These are phyloP conservation scores for Cystobasidium slooffiae DNA, from an alignment of 1,284 basidiomycete genomes.

Conservation along the genomic window DNA sequence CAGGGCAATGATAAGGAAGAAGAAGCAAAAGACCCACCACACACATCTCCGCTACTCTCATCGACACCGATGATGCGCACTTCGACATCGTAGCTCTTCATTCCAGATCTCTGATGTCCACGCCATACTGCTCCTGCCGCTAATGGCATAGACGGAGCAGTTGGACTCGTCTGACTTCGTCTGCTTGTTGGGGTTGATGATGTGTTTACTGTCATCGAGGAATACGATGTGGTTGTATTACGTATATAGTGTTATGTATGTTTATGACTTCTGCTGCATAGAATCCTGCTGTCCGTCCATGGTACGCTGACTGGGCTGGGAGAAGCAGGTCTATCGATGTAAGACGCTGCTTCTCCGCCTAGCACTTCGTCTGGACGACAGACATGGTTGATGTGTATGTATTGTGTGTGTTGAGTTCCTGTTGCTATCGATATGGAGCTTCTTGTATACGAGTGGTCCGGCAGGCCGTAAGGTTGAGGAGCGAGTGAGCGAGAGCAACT, in stretches of 20 bases:
- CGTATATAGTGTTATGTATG: neutral
- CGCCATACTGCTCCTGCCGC: conserved; percentile 41
- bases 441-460: neutral
- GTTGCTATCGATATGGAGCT: neutral
- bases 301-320: conserved; percentile 9
- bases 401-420: neutral
- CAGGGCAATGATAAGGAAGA: neutral
- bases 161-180: neutral
- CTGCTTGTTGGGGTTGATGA: neutral
- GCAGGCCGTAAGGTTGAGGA: neutral
- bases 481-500: conserved; percentile 5
- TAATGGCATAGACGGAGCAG: conserved; percentile 18
- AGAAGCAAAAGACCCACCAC: conserved; percentile 12
- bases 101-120: conserved; percentile 34
- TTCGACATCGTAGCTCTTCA: conserved; percentile 37
- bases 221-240: neutral
- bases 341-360: conserved; percentile 37
- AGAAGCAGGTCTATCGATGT: conserved; percentile 22
- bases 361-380: conserved; percentile 38
- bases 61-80: conserved; percentile 34
- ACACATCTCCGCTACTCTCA: conserved; percentile 27
- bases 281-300: conserved; percentile 7
- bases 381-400: conserved; percentile 14
- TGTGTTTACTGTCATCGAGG: neutral
- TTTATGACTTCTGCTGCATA: neutral